A percentile compares a stretch with the other conserved stretches of the same genome.
These are phyloP conservation scores for Onygena corvina DNA, from an alignment of 2,329 filamentous ascomycete genomes.

Conservation along the genomic window DNA sequence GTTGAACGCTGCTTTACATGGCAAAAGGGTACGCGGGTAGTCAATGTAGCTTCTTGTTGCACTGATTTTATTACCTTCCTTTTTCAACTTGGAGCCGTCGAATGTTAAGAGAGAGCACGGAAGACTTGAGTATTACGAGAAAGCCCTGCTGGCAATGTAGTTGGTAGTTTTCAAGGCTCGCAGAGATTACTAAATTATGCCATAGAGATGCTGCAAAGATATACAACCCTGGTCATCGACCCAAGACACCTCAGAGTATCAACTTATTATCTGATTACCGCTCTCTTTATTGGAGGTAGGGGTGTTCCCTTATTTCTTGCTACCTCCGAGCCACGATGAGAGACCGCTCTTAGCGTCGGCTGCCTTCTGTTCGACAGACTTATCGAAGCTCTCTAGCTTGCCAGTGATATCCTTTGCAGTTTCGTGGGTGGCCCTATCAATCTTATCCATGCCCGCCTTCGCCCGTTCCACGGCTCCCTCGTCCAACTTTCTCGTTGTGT, in stretches of 20 bases:
- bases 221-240: too few relatives aligned
- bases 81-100: too few relatives aligned
- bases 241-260: neutral
- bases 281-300: neutral
- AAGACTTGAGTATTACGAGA: too few relatives aligned
- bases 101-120: too few relatives aligned
- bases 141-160: too few relatives aligned
- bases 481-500: conserved; percentile 45
- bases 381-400: conserved; percentile 65
- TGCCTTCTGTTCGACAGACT: conserved; percentile 65
- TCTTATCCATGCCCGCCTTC: conserved; percentile 45
- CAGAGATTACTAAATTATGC: too few relatives aligned
- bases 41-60: too few relatives aligned
- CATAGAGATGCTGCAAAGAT: too few relatives aligned
- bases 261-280: neutral
- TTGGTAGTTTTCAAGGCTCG: too few relatives aligned
- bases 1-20: too few relatives aligned
- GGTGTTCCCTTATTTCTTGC: conserved; percentile 9
- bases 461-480: conserved; percentile 48
- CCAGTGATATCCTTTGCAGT: conserved; percentile 41
- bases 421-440: conserved; percentile 55
- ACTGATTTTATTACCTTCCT: too few relatives aligned
- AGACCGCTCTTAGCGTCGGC: conserved; percentile 73
- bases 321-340: conserved; percentile 68
- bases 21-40: too few relatives aligned